A percentile compares a stretch with the other conserved stretches of the same genome.
phyloP scores from a whole-genome alignment of 192 early-diverging fungal genomes.

The Radiomyces spectabilis region DNA sequence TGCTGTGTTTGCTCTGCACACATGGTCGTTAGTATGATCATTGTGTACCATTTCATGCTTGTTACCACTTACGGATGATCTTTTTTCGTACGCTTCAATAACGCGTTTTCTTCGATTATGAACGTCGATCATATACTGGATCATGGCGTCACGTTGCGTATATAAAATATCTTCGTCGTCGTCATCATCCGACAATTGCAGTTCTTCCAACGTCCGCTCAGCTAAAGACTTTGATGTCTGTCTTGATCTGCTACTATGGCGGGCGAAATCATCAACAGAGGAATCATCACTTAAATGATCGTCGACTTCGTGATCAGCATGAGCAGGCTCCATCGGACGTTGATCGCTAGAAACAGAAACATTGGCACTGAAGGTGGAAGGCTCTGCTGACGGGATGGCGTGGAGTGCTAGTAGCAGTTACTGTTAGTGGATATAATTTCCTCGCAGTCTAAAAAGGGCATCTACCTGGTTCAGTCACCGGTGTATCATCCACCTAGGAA shows the following conservation, averaged over 20 bases:
- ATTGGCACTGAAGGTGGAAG: too few relatives aligned
- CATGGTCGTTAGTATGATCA: too few relatives aligned
- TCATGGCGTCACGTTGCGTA: conserved; percentile 20
- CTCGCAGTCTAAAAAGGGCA: neutral
- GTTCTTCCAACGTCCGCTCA: neutral
- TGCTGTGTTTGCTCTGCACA: too few relatives aligned
- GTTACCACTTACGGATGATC: conserved; percentile 18
- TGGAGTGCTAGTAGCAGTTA: neutral
- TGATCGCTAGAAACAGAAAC: neutral
- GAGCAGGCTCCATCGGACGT: neutral
- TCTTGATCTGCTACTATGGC: neutral
- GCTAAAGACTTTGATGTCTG: neutral
- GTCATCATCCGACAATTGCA: conserved; percentile 6
- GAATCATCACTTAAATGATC: conserved; percentile 10
- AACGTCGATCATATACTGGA: conserved; percentile 35
- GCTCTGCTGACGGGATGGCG: neutral
- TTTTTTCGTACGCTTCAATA: conserved; percentile 30
- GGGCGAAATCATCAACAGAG: neutral
- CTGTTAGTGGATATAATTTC: neutral
- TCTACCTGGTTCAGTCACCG: neutral
- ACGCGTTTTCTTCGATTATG: conserved; percentile 24
- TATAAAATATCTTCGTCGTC: conserved; percentile 16
- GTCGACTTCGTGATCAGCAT: neutral
- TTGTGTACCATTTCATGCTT: too few relatives aligned
- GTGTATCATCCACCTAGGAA: neutral